Percentiles rank a stretch among this genome's conserved stretches.
Conservation (phyloP, 2,329 filamentous ascomycete genomes). For the Orbilia brochopaga region DNA sequence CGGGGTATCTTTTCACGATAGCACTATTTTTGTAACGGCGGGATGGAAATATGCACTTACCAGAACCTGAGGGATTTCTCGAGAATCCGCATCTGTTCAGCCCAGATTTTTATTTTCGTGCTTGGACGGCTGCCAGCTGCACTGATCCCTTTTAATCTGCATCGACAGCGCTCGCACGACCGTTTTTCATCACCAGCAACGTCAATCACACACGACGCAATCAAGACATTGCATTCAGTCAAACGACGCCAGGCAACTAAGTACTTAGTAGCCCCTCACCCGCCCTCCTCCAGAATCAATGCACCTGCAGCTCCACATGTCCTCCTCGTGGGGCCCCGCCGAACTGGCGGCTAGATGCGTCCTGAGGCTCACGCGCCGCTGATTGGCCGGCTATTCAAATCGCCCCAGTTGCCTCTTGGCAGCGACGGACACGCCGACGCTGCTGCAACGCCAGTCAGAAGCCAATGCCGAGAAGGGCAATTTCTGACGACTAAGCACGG, state of each 20-base stretch:
- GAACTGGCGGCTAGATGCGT: constrained; percentile 50
- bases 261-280: too few species aligned
- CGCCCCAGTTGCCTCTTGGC: constrained; percentile 29
- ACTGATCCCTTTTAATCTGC: not conserved
- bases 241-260: too few species aligned
- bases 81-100: constrained; percentile 10
- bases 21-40: too few species aligned
- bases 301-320: not conserved
- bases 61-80: constrained; percentile 42
- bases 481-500: constrained; percentile 21
- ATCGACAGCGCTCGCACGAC: not conserved
- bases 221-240: too few species aligned
- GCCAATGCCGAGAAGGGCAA: constrained; percentile 20
- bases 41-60: too few species aligned
- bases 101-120: not conserved
- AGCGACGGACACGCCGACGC: constrained; percentile 30
- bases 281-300: not conserved
- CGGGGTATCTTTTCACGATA: constrained; percentile 8
- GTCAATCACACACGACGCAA: too few species aligned
- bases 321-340: constrained; percentile 13
- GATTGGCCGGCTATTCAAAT: constrained; percentile 25
- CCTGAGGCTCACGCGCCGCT: constrained; percentile 21
- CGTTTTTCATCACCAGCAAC: too few species aligned
- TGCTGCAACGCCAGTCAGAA: constrained; percentile 3
- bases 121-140: not conserved